Evolutionary conservation across 768 basidiomycete genomes (phyloP).

Genomic region (Mycena vulgaris): DNA sequence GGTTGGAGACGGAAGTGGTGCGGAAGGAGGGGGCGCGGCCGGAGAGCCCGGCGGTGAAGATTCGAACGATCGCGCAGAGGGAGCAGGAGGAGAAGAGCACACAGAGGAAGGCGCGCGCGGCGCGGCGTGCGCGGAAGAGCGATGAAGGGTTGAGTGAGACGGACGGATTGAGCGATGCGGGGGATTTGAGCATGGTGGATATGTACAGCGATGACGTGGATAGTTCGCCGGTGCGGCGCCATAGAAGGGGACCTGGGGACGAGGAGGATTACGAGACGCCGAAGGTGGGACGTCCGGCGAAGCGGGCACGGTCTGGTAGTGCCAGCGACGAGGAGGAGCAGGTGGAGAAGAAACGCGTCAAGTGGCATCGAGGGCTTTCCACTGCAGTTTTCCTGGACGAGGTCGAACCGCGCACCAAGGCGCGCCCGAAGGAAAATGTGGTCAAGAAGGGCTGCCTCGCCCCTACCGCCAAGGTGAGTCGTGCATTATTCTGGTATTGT

Average conservation of each 20-base stretch:
- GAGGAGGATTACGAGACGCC: conserved; percentile 87
- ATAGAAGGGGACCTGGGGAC: conserved; percentile 81
- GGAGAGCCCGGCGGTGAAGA: conserved; percentile 84
- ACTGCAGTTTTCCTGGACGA: conserved; percentile 77
- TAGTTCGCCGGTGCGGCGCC: conserved; percentile 49
- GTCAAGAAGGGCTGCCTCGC: conserved; percentile 78
- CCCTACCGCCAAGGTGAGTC: conserved; percentile 75
- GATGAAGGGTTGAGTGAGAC: conserved; percentile 49
- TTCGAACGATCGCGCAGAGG: conserved; percentile 77
- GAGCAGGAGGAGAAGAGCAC: conserved; percentile 74
- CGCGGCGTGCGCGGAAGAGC: conserved; percentile 67
- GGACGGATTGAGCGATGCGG: conserved; percentile 46
- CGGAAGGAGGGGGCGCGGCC: conserved; percentile 79
- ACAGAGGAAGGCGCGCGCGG: conserved; percentile 72
- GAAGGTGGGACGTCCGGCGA: conserved; percentile 54
- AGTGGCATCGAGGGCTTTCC: conserved; percentile 82
- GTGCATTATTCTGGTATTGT: too few relatives aligned
- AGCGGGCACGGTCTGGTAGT: conserved; percentile 56
- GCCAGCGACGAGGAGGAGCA: conserved; percentile 50
- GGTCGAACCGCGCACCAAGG: conserved; percentile 66
- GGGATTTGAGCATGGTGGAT: conserved; percentile 48
- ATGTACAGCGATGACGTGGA: conserved; percentile 43
- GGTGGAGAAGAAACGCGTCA: conserved; percentile 70
- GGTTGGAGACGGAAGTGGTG: conserved; percentile 79
- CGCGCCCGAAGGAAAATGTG: conserved; percentile 57